These are phyloP conservation scores for Pseudocercospora ulei DNA, from an alignment of 2,329 filamentous ascomycete genomes.

Conservation along the genomic window DNA sequence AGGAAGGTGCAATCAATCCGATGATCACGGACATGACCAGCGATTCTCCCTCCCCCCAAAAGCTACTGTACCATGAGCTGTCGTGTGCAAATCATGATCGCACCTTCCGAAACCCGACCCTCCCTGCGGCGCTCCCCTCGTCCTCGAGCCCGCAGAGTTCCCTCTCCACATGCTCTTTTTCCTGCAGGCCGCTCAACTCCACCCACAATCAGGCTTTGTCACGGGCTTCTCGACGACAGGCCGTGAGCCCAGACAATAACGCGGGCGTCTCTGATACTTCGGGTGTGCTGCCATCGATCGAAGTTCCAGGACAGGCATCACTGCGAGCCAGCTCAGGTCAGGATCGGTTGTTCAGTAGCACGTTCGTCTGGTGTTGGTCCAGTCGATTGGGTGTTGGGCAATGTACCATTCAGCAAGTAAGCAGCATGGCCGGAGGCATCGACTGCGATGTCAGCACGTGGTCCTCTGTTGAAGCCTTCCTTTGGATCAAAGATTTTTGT, in stretches of 20 bases:
- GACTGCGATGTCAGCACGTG: slow-evolving; percentile 13
- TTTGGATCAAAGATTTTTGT: too few relatives aligned
- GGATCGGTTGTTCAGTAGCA: neutral
- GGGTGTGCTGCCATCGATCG: neutral
- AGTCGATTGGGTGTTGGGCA: slow-evolving; percentile 7
- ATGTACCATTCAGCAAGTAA: slow-evolving; percentile 14
- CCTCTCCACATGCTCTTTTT: slow-evolving; percentile 19
- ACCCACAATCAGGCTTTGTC: slow-evolving; percentile 8
- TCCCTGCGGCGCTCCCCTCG: slow-evolving; percentile 12
- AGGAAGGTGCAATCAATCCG: neutral
- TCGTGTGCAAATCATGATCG: neutral
- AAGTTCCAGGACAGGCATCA: slow-evolving; percentile 19
- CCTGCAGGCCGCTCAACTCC: slow-evolving; percentile 21
- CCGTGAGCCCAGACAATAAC: slow-evolving; percentile 14
- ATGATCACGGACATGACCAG: neutral
- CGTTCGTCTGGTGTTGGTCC: neutral
- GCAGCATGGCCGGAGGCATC: slow-evolving; percentile 20
- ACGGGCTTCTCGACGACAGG: slow-evolving; percentile 9
- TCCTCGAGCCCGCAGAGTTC: slow-evolving; percentile 20
- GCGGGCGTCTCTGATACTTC: neutral
- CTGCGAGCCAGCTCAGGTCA: neutral
- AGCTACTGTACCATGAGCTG: slow-evolving; percentile 1
- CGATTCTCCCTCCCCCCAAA: too few relatives aligned
- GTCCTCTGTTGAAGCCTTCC: slow-evolving; percentile 12
- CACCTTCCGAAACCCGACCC: slow-evolving; percentile 15